These are phyloP conservation scores for Russula foetens DNA, from an alignment of 768 basidiomycete genomes.

Conservation along the genomic window DNA sequence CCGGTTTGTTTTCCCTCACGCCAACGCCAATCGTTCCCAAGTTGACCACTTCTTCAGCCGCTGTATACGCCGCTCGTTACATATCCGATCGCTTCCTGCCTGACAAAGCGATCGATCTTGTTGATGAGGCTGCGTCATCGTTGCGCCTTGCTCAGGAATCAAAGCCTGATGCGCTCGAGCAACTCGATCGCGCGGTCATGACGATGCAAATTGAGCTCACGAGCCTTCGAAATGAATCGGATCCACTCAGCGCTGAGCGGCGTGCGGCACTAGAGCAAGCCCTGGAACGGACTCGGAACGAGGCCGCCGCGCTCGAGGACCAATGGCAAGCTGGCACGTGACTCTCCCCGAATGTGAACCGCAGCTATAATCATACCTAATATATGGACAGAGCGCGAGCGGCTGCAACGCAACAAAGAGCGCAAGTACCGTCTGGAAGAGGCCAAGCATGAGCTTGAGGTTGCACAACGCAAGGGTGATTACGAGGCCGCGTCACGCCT, in stretches of 20 bases:
- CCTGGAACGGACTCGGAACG: slow-evolving; percentile 49
- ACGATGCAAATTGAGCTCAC: slow-evolving; percentile 87
- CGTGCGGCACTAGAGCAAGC: slow-evolving; percentile 57
- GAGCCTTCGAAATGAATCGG: slow-evolving; percentile 80
- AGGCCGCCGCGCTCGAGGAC: slow-evolving; percentile 51
- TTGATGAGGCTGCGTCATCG: slow-evolving; percentile 88
- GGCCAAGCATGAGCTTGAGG: slow-evolving; percentile 79
- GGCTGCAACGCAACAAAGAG: slow-evolving; percentile 57
- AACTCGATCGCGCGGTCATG: slow-evolving; percentile 73
- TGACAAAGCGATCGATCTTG: slow-evolving; percentile 86
- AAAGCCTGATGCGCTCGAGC: slow-evolving; percentile 80
- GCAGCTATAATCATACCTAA: neutral
- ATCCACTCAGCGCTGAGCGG: slow-evolving; percentile 75
- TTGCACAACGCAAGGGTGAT: slow-evolving; percentile 82
- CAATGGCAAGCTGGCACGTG: slow-evolving; percentile 67
- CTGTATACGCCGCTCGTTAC: slow-evolving; percentile 77
- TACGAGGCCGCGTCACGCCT: slow-evolving; percentile 79
- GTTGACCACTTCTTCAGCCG: slow-evolving; percentile 39
- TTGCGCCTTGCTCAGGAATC: slow-evolving; percentile 83
- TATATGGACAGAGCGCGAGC: slow-evolving; percentile 46
- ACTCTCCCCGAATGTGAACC: neutral
- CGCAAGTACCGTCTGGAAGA: slow-evolving; percentile 65
- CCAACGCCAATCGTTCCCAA: neutral
- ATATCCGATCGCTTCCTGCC: slow-evolving; percentile 84
- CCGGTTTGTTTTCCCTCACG: slow-evolving; percentile 38